Evolutionary conservation across 371 early-diverging fungal genomes (phyloP).

Genomic region (Lichtheimia corymbifera): DNA sequence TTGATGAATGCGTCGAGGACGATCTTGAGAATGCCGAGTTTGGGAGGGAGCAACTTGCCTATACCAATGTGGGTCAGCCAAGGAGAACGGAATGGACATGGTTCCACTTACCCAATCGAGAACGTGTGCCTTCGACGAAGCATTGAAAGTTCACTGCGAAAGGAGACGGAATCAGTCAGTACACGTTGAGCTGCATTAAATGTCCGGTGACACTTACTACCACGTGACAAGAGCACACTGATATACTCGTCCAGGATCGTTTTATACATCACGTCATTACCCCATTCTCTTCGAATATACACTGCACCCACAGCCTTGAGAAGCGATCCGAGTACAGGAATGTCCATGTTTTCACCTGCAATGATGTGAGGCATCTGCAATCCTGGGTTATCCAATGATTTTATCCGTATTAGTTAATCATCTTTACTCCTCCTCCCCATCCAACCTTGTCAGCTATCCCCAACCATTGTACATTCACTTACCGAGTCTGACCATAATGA

Average conservation of each 20-base stretch:
- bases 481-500: conserved; percentile 81
- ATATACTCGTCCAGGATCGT: conserved; percentile 77
- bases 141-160: conserved; percentile 73
- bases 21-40: conserved; percentile 83
- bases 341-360: conserved; percentile 86
- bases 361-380: conserved; percentile 87
- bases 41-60: conserved; percentile 78
- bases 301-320: conserved; percentile 77
- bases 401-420: background rate
- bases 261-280: conserved; percentile 74
- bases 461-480: background rate
- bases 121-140: conserved; percentile 87
- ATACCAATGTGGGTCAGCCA: conserved; percentile 7
- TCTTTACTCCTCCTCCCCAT: background rate
- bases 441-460: no score
- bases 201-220: conserved; percentile 25
- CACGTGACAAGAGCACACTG: conserved; percentile 42
- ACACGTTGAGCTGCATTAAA: background rate
- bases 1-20: conserved; percentile 71
- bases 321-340: conserved; percentile 72
- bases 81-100: background rate
- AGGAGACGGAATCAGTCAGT: background rate
- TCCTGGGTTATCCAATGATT: conserved; percentile 13
- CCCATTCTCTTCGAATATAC: conserved; percentile 83
- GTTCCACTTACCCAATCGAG: conserved; percentile 56